Evolutionary conservation across 2,329 filamentous ascomycete genomes (phyloP), one percentile per base, ranked within the genome.

Genomic region (Nigrospora sphaerica): DNA sequence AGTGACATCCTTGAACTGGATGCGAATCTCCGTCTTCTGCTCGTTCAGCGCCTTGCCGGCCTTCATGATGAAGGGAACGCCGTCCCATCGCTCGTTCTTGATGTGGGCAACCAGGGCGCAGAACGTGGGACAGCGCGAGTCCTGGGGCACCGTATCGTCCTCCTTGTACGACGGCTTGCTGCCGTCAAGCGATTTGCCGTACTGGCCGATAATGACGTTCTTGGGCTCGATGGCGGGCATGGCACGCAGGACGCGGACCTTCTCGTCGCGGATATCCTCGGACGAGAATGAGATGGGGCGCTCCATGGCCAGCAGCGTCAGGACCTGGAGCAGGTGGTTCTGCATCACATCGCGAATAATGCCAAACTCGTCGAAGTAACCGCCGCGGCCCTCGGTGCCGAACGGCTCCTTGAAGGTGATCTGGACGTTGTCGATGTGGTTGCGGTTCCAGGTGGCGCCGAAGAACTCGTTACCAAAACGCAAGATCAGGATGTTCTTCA

Each of bases 271-370:
- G 57, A 98, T 95, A 62, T 98, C 93, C 71, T 98, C 93, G 33
- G 93, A 82, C 36, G 93, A 95, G 78, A 98, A 98, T 12, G 92
- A 97, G 63, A 98, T 93, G 48, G 93, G 93, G 52, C 93, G 83
- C 74, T 98, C 93, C 93, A 98, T 98, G 51, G 93, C 89, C 54
- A 98, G 81, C 46, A 98, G 81, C 14, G 93, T 98, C 56, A 98
- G 77, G 17, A 98, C 91, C 71, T 98, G 93, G 47, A 98, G 82
- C 61, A 98, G 74, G 72, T 98, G 93, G 78, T 98, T 98, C 74
- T 98, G 93, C 93, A 98, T 97, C 57, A 98, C 93, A 75, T 98
- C 95, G 65, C 95, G 90, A 62, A 98, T 90, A 68, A 98, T 98
- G 63, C 93, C 95, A 61, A 98, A 98, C 73, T 98, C 93, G 64